Evolutionary conservation across 768 basidiomycete genomes (phyloP).

Genomic region (Phylloporus scabripes): DNA sequence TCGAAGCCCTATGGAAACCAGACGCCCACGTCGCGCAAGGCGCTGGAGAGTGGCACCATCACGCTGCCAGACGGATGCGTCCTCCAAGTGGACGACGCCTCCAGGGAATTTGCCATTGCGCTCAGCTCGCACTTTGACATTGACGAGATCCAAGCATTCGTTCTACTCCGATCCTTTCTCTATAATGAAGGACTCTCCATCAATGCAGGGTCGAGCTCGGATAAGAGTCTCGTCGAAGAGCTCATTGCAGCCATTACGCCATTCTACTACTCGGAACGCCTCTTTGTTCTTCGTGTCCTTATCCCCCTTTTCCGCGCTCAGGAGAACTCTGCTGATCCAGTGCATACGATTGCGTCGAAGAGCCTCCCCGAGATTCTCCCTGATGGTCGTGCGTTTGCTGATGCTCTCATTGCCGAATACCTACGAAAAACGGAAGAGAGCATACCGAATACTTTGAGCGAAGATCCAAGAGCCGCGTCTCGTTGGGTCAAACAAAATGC

Average conservation of each 20-base stretch:
- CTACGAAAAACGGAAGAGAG: slow-evolving; percentile 42
- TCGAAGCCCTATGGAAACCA: slow-evolving; percentile 66
- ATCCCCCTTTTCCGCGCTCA: slow-evolving; percentile 72
- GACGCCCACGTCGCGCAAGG: slow-evolving; percentile 58
- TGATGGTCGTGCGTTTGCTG: slow-evolving; percentile 59
- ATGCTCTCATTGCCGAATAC: slow-evolving; percentile 58
- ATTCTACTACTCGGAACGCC: slow-evolving; percentile 78
- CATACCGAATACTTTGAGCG: slow-evolving; percentile 41
- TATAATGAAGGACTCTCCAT: slow-evolving; percentile 70
- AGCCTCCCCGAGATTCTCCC: slow-evolving; percentile 57
- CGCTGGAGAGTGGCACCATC: slow-evolving; percentile 62
- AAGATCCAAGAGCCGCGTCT: slow-evolving; percentile 55
- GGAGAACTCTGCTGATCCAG: slow-evolving; percentile 49
- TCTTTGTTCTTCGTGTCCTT: slow-evolving; percentile 62
- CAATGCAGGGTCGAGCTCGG: slow-evolving; percentile 40
- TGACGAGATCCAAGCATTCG: slow-evolving; percentile 74
- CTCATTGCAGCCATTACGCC: slow-evolving; percentile 63
- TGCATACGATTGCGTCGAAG: slow-evolving; percentile 49
- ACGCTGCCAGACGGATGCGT: slow-evolving; percentile 61
- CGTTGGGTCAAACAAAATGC: slow-evolving; percentile 69
- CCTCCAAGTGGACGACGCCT: slow-evolving; percentile 58
- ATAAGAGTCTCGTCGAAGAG: slow-evolving; percentile 30
- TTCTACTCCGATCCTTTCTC: slow-evolving; percentile 70
- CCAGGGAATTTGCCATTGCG: slow-evolving; percentile 64
- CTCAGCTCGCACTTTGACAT: slow-evolving; percentile 71